These are phyloP conservation scores for Gossypium anomalum DNA, from an alignment of 345 rosid species.

Conservation along the genomic window DNA sequence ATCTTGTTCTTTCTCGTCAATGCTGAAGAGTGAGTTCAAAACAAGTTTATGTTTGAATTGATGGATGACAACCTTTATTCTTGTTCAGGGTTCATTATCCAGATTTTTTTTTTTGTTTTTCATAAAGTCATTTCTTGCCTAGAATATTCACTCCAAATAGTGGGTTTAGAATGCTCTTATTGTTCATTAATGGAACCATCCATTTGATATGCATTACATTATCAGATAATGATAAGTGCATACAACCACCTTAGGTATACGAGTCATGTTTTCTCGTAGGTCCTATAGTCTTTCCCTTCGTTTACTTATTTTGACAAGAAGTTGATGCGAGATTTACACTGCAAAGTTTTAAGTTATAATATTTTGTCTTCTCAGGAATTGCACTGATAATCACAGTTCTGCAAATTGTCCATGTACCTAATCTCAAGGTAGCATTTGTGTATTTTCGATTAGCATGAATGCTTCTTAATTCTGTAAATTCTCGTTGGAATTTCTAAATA, in stretches of 20 bases:
- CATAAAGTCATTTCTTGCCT: neutral
- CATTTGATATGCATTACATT: neutral
- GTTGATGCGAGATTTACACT: conserved; percentile 3
- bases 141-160: neutral
- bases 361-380: conserved; percentile 57
- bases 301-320: neutral
- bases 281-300: neutral
- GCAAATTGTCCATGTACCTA: conserved; percentile 94
- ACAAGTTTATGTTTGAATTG: neutral
- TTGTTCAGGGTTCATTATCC: too few species aligned
- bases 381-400: conserved; percentile 87
- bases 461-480: neutral
- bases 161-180: neutral
- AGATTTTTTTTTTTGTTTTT: neutral
- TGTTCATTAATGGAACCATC: neutral
- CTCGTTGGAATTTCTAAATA: neutral
- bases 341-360: conserved; percentile 9
- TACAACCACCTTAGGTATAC: neutral
- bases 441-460: neutral
- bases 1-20: neutral
- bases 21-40: neutral
- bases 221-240: neutral
- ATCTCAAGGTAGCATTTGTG: conserved; percentile 68
- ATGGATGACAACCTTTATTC: neutral
- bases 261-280: neutral